Conservation (phyloP, 441 rosid species). For the Raphanus hybrid region DNA sequence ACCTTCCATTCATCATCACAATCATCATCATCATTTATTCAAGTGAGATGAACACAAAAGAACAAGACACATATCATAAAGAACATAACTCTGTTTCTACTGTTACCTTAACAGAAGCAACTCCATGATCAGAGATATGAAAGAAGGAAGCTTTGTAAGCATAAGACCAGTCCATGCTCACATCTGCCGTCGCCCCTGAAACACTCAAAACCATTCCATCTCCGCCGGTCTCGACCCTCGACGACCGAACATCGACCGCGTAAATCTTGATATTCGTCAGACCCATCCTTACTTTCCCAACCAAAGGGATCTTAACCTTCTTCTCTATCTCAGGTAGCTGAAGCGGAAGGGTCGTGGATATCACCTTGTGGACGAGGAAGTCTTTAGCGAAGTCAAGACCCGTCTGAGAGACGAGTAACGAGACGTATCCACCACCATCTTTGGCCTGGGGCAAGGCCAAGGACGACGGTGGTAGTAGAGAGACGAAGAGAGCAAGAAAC, state of each 20-base stretch:
- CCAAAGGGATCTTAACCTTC: slow-evolving; percentile 58
- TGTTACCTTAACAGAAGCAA: slow-evolving; percentile 68
- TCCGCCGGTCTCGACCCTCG: slow-evolving; percentile 57
- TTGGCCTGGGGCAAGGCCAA: slow-evolving; percentile 41
- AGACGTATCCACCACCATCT: slow-evolving; percentile 59
- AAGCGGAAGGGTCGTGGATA: slow-evolving; percentile 68
- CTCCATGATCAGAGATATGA: slow-evolving; percentile 65
- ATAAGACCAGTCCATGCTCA: slow-evolving; percentile 81
- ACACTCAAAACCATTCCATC: slow-evolving; percentile 54
- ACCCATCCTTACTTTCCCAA: slow-evolving; percentile 63
- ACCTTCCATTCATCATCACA: slow-evolving; percentile 54
- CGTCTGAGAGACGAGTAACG: slow-evolving; percentile 51
- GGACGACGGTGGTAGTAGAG: slow-evolving; percentile 38
- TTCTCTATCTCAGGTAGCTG: slow-evolving; percentile 60
- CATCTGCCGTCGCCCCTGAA: slow-evolving; percentile 65
- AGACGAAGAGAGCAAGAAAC: slow-evolving; percentile 37
- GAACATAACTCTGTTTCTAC: background rate
- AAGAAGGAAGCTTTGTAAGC: slow-evolving; percentile 62
- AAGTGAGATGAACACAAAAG: slow-evolving; percentile 1
- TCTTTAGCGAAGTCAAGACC: slow-evolving; percentile 75
- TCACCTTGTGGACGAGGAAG: slow-evolving; percentile 54
- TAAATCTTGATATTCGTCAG: slow-evolving; percentile 59
- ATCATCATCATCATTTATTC: slow-evolving; percentile 33
- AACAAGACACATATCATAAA: slow-evolving; percentile 13
- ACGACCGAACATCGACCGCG: slow-evolving; percentile 52